Evolutionary conservation across 2,329 filamentous ascomycete genomes (phyloP), one percentile per base, ranked within the genome.

Genomic region (Tolypocladium inflatum): DNA sequence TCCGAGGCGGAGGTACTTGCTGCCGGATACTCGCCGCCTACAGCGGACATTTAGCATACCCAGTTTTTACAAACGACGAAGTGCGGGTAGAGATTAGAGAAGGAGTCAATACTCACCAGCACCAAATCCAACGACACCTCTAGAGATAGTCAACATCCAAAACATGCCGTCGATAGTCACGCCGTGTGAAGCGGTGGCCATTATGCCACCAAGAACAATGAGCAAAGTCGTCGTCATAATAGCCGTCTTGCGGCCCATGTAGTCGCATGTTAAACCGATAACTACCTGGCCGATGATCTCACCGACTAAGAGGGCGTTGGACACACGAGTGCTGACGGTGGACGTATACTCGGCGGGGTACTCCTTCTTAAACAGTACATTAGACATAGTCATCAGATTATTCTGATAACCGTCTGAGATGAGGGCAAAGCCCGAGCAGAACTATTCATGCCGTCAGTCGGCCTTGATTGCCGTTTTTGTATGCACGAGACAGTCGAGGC

Each of bases 91-190:
- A 39, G 30, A 15, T 17, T 30, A 23, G 15, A 33, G 17, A 37
- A 21, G 10, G 23, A 26, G 35, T 19, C 4, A n/a, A 42, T 15
- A 56, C 61, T 35, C 56, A 60, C 62, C 68, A 13, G 75, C 71
- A 58, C 78, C 78, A 37, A 80, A 78, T 6, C 78, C 77, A 41
- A 77, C 74, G 39, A 79, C 71, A 6, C 79, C 78, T 48, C 79
- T 72, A 6, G 77, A 72, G 21, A 80, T 67, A 0, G 75, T 78
- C 70, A 80, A 69, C 73, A 80, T 80, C 77, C 78, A 80, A 57
- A 79, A 77, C 76, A 81, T 80, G 58, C 75, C 76, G 21, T 75
- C 59, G 38, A 76, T 72, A 2, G 77, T 80, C 6, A 68, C 62
- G 11, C 78, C 78, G 57, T 76, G 68, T 1, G 76, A 70, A 2